Percentiles rank a stretch among this genome's conserved stretches.
These are phyloP conservation scores for Thelonectria discophora DNA, from an alignment of 2,329 filamentous ascomycete genomes.

Conservation along the genomic window DNA sequence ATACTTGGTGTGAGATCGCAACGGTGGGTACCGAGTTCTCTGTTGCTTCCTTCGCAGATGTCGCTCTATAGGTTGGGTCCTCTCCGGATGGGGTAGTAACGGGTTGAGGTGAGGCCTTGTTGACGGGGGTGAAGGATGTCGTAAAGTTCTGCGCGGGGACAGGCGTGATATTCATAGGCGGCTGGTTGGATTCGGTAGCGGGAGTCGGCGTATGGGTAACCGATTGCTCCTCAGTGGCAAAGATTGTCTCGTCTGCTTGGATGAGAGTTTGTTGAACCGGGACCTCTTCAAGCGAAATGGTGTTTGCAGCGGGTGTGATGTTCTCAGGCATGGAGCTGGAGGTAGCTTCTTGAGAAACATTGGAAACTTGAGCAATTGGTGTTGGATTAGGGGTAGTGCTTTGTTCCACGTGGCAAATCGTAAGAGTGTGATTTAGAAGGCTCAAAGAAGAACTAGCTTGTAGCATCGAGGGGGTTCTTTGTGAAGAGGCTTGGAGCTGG, in stretches of 20 bases:
- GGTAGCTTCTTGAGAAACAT: neutral
- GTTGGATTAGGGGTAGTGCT: neutral
- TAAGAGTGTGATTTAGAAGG: constrained; percentile 14
- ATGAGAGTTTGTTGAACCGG: constrained; percentile 4
- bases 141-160: constrained; percentile 20
- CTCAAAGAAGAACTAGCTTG: neutral
- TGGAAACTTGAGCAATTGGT: constrained; percentile 5
- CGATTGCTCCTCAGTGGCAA: neutral
- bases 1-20: constrained; percentile 20
- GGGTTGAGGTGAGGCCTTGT: constrained; percentile 27
- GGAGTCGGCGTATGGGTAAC: neutral
- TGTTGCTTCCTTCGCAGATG: constrained; percentile 5
- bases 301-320: constrained; percentile 6
- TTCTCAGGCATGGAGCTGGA: constrained; percentile 2
- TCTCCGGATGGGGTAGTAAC: constrained; percentile 18
- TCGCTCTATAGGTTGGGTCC: neutral
- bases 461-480: constrained; percentile 4
- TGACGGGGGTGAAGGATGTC: constrained; percentile 43
- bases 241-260: constrained; percentile 2
- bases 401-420: neutral
- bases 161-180: constrained; percentile 8
- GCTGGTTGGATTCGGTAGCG: neutral
- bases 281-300: constrained; percentile 7
- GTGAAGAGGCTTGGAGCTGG: neutral
- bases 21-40: constrained; percentile 22